phyloP scores from a whole-genome alignment of 2,329 filamentous ascomycete genomes.

The Colletotrichum sp. region DNA sequence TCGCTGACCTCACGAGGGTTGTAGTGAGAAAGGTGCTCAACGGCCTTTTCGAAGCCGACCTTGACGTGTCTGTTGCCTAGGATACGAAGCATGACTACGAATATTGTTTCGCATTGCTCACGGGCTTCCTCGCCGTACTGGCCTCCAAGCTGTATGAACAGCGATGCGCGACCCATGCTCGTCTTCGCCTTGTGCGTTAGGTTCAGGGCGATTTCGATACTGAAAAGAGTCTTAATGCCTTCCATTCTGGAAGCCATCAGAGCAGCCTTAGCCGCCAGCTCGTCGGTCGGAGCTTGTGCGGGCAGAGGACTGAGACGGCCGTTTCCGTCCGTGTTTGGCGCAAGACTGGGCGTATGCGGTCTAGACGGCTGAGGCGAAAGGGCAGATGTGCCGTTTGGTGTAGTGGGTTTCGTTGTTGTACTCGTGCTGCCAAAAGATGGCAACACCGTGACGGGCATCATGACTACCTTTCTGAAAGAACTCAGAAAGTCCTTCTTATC shows the following conservation, averaged over 20 bases:
- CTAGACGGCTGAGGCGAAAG: slow-evolving; percentile 48
- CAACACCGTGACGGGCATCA: slow-evolving; percentile 96
- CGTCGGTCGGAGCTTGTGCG: slow-evolving; percentile 80
- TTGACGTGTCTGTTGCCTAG: slow-evolving; percentile 88
- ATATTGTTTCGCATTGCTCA: slow-evolving; percentile 89
- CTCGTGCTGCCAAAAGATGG: slow-evolving; percentile 60
- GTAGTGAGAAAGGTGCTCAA: slow-evolving; percentile 88
- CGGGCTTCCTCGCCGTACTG: slow-evolving; percentile 82
- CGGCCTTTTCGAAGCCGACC: slow-evolving; percentile 91
- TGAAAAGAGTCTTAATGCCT: slow-evolving; percentile 93
- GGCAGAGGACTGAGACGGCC: slow-evolving; percentile 50
- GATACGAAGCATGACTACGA: slow-evolving; percentile 82
- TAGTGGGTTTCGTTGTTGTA: slow-evolving; percentile 22
- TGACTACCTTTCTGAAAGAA: slow-evolving; percentile 97
- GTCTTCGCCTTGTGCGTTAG: slow-evolving; percentile 89
- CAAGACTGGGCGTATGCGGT: slow-evolving; percentile 53
- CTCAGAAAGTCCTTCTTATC: slow-evolving; percentile 96
- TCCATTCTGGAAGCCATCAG: slow-evolving; percentile 95
- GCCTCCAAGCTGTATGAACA: slow-evolving; percentile 81
- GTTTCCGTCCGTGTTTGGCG: slow-evolving; percentile 40
- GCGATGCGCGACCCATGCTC: slow-evolving; percentile 82
- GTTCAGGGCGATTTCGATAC: slow-evolving; percentile 91
- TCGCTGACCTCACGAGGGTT: slow-evolving; percentile 84
- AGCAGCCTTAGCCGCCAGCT: slow-evolving; percentile 95
- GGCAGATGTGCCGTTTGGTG: slow-evolving; percentile 33